phyloP scores from a whole-genome alignment of 768 basidiomycete species.

The Pseudohyphozyma bogoriensis region DNA sequence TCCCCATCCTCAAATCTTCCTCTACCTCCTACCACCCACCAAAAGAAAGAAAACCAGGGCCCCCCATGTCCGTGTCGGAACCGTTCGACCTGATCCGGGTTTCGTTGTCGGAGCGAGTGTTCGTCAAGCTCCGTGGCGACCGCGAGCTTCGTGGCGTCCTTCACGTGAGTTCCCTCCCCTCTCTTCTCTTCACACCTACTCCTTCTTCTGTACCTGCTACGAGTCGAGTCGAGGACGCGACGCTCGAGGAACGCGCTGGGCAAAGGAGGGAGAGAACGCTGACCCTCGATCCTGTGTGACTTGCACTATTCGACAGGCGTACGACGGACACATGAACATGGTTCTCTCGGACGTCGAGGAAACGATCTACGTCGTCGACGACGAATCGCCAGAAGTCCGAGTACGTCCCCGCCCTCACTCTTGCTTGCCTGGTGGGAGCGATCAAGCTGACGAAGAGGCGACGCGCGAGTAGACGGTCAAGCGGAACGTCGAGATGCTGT shows the following conservation, averaged over 20 bases:
- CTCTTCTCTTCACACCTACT: too few species aligned
- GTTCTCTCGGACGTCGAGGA: conserved; percentile 97
- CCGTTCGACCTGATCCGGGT: conserved; percentile 95
- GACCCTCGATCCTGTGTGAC: not conserved
- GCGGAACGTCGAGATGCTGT: conserved; percentile 93
- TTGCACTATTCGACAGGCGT: conserved; percentile 53
- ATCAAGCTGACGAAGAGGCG: not conserved
- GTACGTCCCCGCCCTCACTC: conserved; percentile 54
- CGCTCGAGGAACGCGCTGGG: not conserved
- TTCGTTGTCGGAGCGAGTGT: conserved; percentile 92
- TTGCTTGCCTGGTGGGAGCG: conserved; percentile 52
- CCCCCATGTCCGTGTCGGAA: conserved; percentile 43
- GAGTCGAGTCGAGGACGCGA: not conserved
- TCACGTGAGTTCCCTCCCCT: conserved; percentile 55
- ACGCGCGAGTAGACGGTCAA: conserved; percentile 59
- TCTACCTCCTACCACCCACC: not conserved
- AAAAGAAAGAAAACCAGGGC: too few species aligned
- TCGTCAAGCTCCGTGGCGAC: conserved; percentile 93
- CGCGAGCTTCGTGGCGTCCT: conserved; percentile 81
- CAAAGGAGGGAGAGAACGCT: not conserved
- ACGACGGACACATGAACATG: conserved; percentile 99
- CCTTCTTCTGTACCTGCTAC: not conserved
- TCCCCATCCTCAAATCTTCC: not conserved
- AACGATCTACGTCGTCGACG: conserved; percentile 95
- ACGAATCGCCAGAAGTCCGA: not conserved